Conservation (phyloP, 345 rosid species). For the Aquilaria yunnanensis region DNA sequence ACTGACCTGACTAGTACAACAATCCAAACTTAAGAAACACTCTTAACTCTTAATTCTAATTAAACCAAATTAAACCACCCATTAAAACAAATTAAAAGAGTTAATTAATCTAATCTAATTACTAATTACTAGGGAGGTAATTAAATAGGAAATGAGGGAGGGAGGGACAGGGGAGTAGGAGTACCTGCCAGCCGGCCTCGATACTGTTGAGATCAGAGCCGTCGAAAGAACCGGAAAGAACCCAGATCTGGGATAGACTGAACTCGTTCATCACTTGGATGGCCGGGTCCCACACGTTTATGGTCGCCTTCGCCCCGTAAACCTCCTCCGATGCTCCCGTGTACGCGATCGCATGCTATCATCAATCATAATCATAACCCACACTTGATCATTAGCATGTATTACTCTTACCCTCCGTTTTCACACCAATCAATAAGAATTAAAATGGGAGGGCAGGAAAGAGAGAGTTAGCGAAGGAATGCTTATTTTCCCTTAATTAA, state of each 20-base stretch:
- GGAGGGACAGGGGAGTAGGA: constrained; percentile 12
- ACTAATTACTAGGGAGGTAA: not conserved
- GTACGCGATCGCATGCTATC: constrained; percentile 94
- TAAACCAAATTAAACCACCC: not conserved
- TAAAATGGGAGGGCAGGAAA: too few relatives aligned
- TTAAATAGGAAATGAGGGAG: not conserved
- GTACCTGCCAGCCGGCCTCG: constrained; percentile 99
- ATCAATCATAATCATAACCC: too few relatives aligned
- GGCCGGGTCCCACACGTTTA: constrained; percentile 95
- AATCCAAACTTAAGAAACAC: constrained; percentile 44
- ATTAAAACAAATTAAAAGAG: not conserved
- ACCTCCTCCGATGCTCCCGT: constrained; percentile 57
- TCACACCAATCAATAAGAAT: too few relatives aligned
- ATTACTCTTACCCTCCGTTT: too few relatives aligned
- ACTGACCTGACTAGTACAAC: constrained; percentile 98
- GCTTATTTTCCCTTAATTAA: too few relatives aligned
- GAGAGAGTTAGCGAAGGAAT: too few relatives aligned
- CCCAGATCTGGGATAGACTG: constrained; percentile 96
- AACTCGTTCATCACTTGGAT: constrained; percentile 84
- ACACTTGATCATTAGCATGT: too few relatives aligned
- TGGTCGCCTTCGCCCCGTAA: constrained; percentile 88
- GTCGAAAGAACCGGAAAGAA: constrained; percentile 92
- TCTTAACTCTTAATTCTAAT: not conserved
- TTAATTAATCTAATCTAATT: not conserved
- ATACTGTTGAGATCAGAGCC: constrained; percentile 97